Evolutionary conservation across 257 asterid species (phyloP), one percentile per base, ranked within the genome.

Genomic region (Ilex aquifolium): DNA sequence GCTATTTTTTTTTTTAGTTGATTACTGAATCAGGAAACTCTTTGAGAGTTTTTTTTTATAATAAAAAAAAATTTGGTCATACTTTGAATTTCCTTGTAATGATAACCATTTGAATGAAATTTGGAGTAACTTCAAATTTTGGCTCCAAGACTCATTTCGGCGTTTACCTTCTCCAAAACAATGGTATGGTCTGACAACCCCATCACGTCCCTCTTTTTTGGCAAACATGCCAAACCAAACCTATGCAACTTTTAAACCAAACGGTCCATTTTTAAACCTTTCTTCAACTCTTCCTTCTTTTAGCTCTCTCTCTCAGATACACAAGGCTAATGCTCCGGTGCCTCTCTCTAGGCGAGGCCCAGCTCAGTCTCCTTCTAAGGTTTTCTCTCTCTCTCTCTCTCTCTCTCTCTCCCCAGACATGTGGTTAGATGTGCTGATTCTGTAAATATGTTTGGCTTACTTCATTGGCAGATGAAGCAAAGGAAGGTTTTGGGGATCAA

Each of bases 301-400:
- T 21, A 21, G 27, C 14, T 29, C 32, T 53, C 31, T n/a, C 21
- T 36, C 48, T n/a, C 13, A 64, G 44, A 27, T 13, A 39, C 13
- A 51, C 16, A 74, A 72, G 81, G 72, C 66, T 2, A 27, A 50
- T 5, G 31, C 77, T 51, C 63, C 56, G 59, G 11, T 63, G 31
- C 6, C 54, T 42, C 49, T 59, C 57, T 65, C 71, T 39, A 59
- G 54, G 15, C 32, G 30, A 42, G 56, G 66, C 59, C 39, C 62
- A 2, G 32, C 16, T 27, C 32, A 57, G 40, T 61, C 77, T 48
- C 32, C 74, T 59, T 50, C 68, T 10, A 64, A 75, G 75, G 77
- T 68, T 36, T 1, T 21, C 27, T 21, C 27, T 36, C 27, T 21
- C 27, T 21, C 27, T 21, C 1, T 36, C 42, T 40, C 54, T 4